phyloP scores from a whole-genome alignment of 768 basidiomycete species.

The Leccinellum albellum region DNA sequence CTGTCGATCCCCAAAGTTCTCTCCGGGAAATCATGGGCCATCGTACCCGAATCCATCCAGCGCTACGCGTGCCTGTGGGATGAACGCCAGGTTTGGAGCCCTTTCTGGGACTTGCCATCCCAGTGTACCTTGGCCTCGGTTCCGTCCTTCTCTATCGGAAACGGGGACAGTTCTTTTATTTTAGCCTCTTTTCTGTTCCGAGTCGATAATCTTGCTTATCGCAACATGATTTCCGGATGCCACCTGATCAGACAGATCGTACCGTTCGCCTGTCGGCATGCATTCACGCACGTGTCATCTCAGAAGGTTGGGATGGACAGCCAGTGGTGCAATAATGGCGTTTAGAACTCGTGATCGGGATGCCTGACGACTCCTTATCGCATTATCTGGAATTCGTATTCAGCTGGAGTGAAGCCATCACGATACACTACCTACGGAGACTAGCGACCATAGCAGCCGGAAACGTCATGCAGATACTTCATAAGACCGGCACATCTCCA shows the following conservation, averaged over 20 bases:
- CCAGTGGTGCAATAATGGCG: neutral
- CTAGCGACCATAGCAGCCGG: neutral
- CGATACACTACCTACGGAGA: neutral
- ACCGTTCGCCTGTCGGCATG: neutral
- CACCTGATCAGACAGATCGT: conserved; percentile 12
- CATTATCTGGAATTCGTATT: neutral
- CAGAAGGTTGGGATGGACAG: neutral
- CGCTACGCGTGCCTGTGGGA: neutral
- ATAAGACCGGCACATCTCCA: neutral
- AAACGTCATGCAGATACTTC: neutral
- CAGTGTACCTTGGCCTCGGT: neutral
- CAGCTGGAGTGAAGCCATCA: neutral
- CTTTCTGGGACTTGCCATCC: neutral
- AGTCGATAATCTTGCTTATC: neutral
- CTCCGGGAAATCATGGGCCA: neutral
- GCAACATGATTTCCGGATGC: neutral
- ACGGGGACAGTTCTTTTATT: neutral
- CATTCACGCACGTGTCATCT: neutral
- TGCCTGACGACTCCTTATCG: neutral
- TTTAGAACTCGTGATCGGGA: neutral
- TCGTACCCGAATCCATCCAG: neutral
- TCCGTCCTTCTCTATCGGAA: neutral
- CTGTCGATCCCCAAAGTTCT: neutral
- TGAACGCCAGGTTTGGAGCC: neutral
- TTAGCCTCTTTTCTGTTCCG: neutral